These are phyloP conservation scores for Pneumocystis murina DNA, from an alignment of 1,139 yeast genomes.

Conservation along the genomic window DNA sequence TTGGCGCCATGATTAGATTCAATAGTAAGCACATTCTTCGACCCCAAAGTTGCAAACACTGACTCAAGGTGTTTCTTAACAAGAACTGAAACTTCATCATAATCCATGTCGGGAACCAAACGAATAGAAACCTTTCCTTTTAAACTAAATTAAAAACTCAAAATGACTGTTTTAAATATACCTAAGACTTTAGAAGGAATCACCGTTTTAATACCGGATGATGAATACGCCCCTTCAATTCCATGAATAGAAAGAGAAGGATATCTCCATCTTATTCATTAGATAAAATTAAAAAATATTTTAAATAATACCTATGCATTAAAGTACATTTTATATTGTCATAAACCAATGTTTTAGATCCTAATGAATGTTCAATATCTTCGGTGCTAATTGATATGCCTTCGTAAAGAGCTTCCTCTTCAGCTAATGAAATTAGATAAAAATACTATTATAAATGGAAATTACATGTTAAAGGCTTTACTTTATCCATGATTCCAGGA, in stretches of 20 bases:
- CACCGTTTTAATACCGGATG: conserved; percentile 93
- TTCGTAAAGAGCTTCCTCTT: conserved; percentile 67
- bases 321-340: conserved; percentile 65
- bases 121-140: conserved; percentile 89
- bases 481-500: conserved; percentile 85
- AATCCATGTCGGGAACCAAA: conserved; percentile 88
- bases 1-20: conserved; percentile 86
- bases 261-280: conserved; percentile 23
- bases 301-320: conserved; percentile 39
- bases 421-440: conserved; percentile 10
- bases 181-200: conserved; percentile 75
- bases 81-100: conserved; percentile 58
- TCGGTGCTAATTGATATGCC: conserved; percentile 69
- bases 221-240: conserved; percentile 75
- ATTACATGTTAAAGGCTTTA: conserved; percentile 65
- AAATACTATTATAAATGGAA: background rate
- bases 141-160: background rate
- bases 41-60: conserved; percentile 48
- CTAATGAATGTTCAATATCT: conserved; percentile 78
- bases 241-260: conserved; percentile 95
- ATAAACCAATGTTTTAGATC: conserved; percentile 69
- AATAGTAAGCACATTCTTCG: conserved; percentile 59
- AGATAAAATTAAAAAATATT: background rate
- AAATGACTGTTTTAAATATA: background rate
- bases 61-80: conserved; percentile 58